Percentiles rank a stretch among this genome's conserved stretches.
Evolutionary conservation across 2,329 filamentous ascomycete genomes (phyloP).

Genomic region (Shiraia sp.): DNA sequence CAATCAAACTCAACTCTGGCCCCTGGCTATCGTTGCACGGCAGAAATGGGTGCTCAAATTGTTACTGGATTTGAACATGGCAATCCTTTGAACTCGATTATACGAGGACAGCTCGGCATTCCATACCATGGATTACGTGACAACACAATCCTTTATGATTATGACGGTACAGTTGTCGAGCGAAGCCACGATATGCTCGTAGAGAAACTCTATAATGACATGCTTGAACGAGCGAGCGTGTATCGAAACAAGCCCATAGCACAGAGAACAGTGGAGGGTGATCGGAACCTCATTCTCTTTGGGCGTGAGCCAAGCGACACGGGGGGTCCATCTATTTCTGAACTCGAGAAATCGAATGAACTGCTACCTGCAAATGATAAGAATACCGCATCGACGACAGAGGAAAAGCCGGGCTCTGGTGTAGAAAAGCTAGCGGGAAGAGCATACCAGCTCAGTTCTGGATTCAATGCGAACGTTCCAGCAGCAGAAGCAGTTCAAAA

Average conservation of each 20-base stretch:
- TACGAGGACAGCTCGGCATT: constrained; percentile 86
- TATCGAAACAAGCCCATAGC: constrained; percentile 80
- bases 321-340: constrained; percentile 68
- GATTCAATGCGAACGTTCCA: constrained; percentile 68
- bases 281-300: constrained; percentile 78
- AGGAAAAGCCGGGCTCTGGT: constrained; percentile 55
- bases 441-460: constrained; percentile 69
- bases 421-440: constrained; percentile 69
- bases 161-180: constrained; percentile 76
- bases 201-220: constrained; percentile 92
- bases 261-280: constrained; percentile 76
- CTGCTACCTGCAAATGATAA: constrained; percentile 53
- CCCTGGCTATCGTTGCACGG: constrained; percentile 69
- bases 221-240: constrained; percentile 85
- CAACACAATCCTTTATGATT: constrained; percentile 87
- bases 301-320: constrained; percentile 70
- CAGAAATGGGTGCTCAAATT: constrained; percentile 97
- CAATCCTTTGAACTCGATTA: constrained; percentile 88
- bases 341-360: constrained; percentile 71
- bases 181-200: constrained; percentile 77
- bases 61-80: constrained; percentile 96
- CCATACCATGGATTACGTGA: constrained; percentile 81
- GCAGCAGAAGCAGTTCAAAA: constrained; percentile 75
- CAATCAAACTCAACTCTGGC: constrained; percentile 58
- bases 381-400: constrained; percentile 37